Base-by-base conservation (phyloP, 352 stramenopile species). In the Pythium rhizo-oryzae region DNA sequence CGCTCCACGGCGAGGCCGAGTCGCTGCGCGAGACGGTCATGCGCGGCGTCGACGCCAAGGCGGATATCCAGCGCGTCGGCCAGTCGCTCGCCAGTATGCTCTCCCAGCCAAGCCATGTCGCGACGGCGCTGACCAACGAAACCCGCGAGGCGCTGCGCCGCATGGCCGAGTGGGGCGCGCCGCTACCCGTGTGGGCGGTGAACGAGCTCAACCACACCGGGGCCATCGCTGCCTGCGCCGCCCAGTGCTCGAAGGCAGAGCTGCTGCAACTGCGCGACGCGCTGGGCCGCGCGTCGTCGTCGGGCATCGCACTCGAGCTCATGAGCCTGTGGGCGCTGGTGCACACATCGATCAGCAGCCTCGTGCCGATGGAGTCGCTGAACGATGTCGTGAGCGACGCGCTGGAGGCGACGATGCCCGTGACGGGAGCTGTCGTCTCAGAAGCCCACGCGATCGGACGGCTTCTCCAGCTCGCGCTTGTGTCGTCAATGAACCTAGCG, bases 271-370 rank as follows among this genome's bases (percentile, higher is more conserved):
- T 82, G n/a, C 73, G 72, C 12, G 51, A 67, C 1, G 70, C 67
- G 6, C 60, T 80, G 23, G 70, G 58, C 19, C 30, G 69, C 37
- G 47, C 57, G 44, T 53, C 60, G 21, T 59, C 59, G 13, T 78
- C 64, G 1, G 58, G 43, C 1, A 54, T 71, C 23, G 54, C 43
- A 8, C 37, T 72, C 28, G 76, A 80, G 54, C 56, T 81, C 16
- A 55, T 83, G 50, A 64, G 24, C 19, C 66, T 80, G 8, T 79
- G 73, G 76, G 64, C 65, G 2, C 30, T 77, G 9, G 59, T 79
- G 30, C 67, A 82, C 18, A 47, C 61, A 7, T 57, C 74, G 1
- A 64, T 77, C 13, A 80, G 62, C 35, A 68, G 68, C 2, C 19
- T 68, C 0, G 33, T 79, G 28, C 57, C 65, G 8, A 44, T 54